A percentile compares a stretch with the other conserved stretches of the same genome.
Evolutionary conservation across 2,329 filamentous ascomycete genomes (phyloP).

Genomic region (Xylaria multiplex): DNA sequence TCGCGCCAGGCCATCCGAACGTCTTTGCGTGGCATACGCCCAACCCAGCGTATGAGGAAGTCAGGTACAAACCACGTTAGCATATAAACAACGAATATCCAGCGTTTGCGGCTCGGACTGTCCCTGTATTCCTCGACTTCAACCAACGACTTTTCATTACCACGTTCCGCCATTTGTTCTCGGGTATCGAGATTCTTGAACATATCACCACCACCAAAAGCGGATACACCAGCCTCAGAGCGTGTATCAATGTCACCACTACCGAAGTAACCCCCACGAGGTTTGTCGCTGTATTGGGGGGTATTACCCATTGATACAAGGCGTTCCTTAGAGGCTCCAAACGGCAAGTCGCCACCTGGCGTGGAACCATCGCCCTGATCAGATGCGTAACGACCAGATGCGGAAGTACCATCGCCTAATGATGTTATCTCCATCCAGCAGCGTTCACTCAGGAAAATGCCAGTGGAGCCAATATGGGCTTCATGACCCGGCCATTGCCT

Average conservation of each 20-base stretch:
- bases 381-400: slow-evolving; percentile 65
- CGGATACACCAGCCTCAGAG: slow-evolving; percentile 92
- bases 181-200: slow-evolving; percentile 96
- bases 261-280: slow-evolving; percentile 82
- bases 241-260: slow-evolving; percentile 80
- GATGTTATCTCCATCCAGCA: slow-evolving; percentile 94
- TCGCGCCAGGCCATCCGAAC: slow-evolving; percentile 94
- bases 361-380: slow-evolving; percentile 70
- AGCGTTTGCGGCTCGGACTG: slow-evolving; percentile 85
- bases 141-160: slow-evolving; percentile 87
- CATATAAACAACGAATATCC: slow-evolving; percentile 84
- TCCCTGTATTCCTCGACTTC: slow-evolving; percentile 88
- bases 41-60: slow-evolving; percentile 78
- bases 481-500: slow-evolving; percentile 94
- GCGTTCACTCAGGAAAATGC: slow-evolving; percentile 93
- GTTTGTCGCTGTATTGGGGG: slow-evolving; percentile 77
- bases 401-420: slow-evolving; percentile 70
- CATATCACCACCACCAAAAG: slow-evolving; percentile 93
- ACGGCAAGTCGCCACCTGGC: slow-evolving; percentile 65
- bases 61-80: slow-evolving; percentile 92
- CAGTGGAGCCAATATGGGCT: slow-evolving; percentile 88
- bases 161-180: slow-evolving; percentile 93
- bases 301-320: slow-evolving; percentile 62
- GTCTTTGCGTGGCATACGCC: slow-evolving; percentile 91
- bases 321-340: slow-evolving; percentile 71